These are phyloP conservation scores for Huntiella decipiens DNA, from an alignment of 2,329 filamentous ascomycete species.

Conservation along the genomic window DNA sequence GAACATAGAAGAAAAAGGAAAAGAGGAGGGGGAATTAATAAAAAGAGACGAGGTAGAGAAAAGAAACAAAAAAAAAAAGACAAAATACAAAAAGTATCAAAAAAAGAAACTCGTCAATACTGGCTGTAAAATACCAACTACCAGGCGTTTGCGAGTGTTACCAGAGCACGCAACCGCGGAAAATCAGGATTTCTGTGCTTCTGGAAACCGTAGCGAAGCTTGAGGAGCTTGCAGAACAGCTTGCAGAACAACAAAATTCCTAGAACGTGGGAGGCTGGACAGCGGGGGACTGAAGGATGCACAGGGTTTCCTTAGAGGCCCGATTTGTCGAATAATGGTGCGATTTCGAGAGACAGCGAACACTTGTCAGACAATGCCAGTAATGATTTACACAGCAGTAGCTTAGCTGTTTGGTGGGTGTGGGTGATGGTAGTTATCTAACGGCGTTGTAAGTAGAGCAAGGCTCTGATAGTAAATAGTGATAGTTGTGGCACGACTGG, in stretches of 20 bases:
- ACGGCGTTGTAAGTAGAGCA: no score
- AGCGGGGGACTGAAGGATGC: no score
- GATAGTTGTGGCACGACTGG: no score
- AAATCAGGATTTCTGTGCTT: background rate
- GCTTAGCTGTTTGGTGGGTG: background rate
- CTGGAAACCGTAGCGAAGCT: background rate
- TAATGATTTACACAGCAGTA: background rate
- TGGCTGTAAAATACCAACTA: background rate
- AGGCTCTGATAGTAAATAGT: no score
- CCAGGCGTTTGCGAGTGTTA: background rate
- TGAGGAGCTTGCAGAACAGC: background rate
- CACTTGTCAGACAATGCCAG: background rate
- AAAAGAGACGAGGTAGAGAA: background rate
- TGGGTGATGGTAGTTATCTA: no score
- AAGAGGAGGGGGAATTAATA: background rate
- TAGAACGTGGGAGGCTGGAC: no score
- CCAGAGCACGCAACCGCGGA: background rate
- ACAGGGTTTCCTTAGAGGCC: no score
- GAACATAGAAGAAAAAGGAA: no score
- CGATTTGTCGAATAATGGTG: background rate
- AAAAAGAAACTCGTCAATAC: conserved; percentile 1
- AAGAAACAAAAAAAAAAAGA: background rate
- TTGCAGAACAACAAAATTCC: no score
- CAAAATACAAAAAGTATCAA: background rate
- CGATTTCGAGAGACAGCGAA: background rate